phyloP scores from a whole-genome alignment of 306 rosid species.

The Gastrolobium bilobum region DNA sequence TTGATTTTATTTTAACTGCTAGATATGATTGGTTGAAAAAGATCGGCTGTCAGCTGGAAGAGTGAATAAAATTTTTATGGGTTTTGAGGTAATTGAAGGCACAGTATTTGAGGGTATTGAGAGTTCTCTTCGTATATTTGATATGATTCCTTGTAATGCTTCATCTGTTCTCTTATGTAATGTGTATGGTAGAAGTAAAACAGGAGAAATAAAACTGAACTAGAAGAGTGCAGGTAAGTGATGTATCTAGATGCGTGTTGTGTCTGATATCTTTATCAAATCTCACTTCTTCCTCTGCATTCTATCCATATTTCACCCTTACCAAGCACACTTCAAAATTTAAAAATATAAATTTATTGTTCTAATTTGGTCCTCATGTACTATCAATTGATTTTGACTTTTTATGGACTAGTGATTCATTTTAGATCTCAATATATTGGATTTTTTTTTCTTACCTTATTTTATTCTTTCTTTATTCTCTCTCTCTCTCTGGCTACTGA shows the following conservation, averaged over 20 bases:
- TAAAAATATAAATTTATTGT: not conserved
- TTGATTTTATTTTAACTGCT: constrained; percentile 25
- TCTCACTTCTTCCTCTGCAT: constrained; percentile 7
- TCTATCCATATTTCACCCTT: constrained; percentile 23
- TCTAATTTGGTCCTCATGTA: not conserved
- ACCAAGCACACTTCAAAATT: not conserved
- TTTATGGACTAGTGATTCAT: not conserved
- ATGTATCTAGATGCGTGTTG: not conserved
- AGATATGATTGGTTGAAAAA: not conserved
- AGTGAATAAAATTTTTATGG: constrained; percentile 19
- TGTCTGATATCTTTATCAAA: constrained; percentile 12
- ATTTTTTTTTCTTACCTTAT: not conserved
- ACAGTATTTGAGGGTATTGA: constrained; percentile 28
- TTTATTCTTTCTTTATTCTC: not conserved
- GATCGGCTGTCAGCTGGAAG: constrained; percentile 22
- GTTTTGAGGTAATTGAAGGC: not conserved
- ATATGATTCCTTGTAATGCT: constrained; percentile 16
- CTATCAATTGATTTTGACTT: not conserved
- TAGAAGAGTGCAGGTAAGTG: not conserved
- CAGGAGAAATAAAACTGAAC: not conserved
- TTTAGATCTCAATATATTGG: constrained; percentile 4
- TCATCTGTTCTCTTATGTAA: not conserved
- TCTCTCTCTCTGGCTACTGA: not conserved
- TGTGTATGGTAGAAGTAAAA: constrained; percentile 1
- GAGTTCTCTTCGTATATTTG: not conserved